Conservation (phyloP, 176 grass and related monocot species). For the Cenchrus purpureus region DNA sequence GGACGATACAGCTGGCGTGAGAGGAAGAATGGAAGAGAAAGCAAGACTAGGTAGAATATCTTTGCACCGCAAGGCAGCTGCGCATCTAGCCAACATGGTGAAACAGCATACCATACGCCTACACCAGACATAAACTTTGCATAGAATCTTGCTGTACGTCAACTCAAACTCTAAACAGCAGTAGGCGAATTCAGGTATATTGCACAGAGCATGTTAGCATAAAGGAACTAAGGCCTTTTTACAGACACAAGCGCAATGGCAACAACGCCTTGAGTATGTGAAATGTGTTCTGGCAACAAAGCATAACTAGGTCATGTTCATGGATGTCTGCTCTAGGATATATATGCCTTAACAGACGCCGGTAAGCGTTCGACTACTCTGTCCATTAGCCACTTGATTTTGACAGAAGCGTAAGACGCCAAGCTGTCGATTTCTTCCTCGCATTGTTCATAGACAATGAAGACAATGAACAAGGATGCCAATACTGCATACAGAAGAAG, state of each 20-base stretch:
- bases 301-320: conserved; percentile 37
- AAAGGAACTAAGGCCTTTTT: conserved; percentile 4
- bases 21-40: neutral
- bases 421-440: conserved; percentile 80
- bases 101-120: neutral
- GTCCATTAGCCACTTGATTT: conserved; percentile 48
- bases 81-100: no score
- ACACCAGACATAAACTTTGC: neutral
- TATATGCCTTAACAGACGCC: conserved; percentile 38
- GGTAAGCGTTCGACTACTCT: conserved; percentile 48
- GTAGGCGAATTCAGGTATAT: conserved; percentile 32
- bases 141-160: neutral
- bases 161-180: conserved; percentile 1
- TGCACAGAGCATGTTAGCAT: conserved; percentile 12
- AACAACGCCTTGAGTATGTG: conserved; percentile 20
- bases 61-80: no score
- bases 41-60: neutral
- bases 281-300: conserved; percentile 11
- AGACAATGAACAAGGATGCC: conserved; percentile 74
- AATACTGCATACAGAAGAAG: conserved; percentile 52
- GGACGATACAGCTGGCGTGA: no score
- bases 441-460: conserved; percentile 95
- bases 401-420: conserved; percentile 46
- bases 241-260: neutral
- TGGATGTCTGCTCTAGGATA: conserved; percentile 30